Percentiles rank a stretch among this genome's conserved stretches.
These are phyloP conservation scores for Mariannaea sp. DNA, from an alignment of 2,329 filamentous ascomycete genomes.

Conservation along the genomic window DNA sequence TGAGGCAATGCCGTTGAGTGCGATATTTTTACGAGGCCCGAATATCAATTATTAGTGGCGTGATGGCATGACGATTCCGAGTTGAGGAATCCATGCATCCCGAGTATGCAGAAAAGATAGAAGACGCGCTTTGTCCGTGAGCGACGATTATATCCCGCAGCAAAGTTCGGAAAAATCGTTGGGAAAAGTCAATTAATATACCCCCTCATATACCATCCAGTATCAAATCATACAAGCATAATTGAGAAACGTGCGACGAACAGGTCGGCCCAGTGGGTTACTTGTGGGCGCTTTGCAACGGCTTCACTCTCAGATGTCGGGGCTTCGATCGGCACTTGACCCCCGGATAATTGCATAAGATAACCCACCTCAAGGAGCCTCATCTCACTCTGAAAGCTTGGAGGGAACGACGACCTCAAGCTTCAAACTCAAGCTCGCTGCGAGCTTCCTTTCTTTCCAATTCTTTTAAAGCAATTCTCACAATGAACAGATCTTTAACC, in stretches of 20 bases:
- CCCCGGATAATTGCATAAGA: conserved; percentile 41
- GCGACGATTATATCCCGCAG: neutral
- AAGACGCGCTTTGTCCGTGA: conserved; percentile 8
- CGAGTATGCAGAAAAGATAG: too few relatives aligned
- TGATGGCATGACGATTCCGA: conserved; percentile 17
- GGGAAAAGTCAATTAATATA: conserved; percentile 22
- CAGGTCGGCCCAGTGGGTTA: conserved; percentile 4
- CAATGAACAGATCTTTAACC: conserved; percentile 41
- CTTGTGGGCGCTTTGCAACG: conserved; percentile 24
- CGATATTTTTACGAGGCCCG: conserved; percentile 1
- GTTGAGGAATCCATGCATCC: too few relatives aligned
- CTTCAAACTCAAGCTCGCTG: conserved; percentile 30
- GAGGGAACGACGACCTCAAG: conserved; percentile 23
- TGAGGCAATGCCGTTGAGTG: neutral
- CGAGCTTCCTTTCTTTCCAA: too few relatives aligned
- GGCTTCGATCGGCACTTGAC: conserved; percentile 16
- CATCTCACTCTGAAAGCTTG: conserved; percentile 23
- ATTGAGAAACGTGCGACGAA: conserved; percentile 8
- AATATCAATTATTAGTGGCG: conserved; percentile 9
- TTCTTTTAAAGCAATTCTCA: too few relatives aligned
- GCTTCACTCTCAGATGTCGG: conserved; percentile 17
- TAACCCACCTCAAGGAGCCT: conserved; percentile 26
- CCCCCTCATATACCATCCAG: conserved; percentile 8
- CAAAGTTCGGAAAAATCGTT: conserved; percentile 12
- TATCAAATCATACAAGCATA: neutral